phyloP scores from a whole-genome alignment of 106 monocot species.

The Dendrobium chrysotoxum region DNA sequence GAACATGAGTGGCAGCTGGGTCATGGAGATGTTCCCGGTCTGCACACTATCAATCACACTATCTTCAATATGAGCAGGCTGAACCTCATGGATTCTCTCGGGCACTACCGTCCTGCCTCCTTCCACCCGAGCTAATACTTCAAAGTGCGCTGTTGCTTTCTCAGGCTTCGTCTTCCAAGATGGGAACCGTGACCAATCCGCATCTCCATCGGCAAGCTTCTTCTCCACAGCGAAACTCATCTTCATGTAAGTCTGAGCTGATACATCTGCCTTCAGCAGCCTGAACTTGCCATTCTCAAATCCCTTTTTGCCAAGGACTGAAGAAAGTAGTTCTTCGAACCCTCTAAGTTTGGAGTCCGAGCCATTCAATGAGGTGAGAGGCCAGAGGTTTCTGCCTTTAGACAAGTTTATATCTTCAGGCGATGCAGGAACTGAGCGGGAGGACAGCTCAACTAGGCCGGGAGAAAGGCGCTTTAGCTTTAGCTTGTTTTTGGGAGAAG shows the following conservation, averaged over 20 bases:
- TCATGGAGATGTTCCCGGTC: slow-evolving; percentile 54
- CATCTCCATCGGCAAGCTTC: slow-evolving; percentile 27
- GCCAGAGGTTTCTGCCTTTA: slow-evolving; percentile 42
- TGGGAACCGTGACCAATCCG: slow-evolving; percentile 49
- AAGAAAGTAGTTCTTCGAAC: slow-evolving; percentile 71
- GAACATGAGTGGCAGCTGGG: slow-evolving; percentile 27
- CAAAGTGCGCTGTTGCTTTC: slow-evolving; percentile 46
- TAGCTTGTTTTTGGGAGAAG: slow-evolving; percentile 45
- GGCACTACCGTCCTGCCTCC: slow-evolving; percentile 65
- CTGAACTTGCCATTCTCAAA: slow-evolving; percentile 55
- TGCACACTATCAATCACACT: slow-evolving; percentile 23
- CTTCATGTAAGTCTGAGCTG: slow-evolving; percentile 75
- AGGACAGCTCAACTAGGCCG: slow-evolving; percentile 79
- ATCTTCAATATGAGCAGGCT: slow-evolving; percentile 38
- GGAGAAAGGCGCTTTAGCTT: slow-evolving; percentile 93
- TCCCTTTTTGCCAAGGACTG: slow-evolving; percentile 71
- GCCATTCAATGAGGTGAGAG: slow-evolving; percentile 68
- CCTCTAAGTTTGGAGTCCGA: slow-evolving; percentile 60
- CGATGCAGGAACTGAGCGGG: slow-evolving; percentile 25
- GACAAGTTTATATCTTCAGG: slow-evolving; percentile 11
- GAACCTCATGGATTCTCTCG: slow-evolving; percentile 67
- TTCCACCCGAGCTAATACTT: slow-evolving; percentile 79
- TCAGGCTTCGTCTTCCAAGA: slow-evolving; percentile 73
- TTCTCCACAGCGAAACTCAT: slow-evolving; percentile 64
- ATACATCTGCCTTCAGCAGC: slow-evolving; percentile 65